Evolutionary conservation across 1,284 basidiomycete genomes (phyloP).

Genomic region (Apiotrichum domesticum): DNA sequence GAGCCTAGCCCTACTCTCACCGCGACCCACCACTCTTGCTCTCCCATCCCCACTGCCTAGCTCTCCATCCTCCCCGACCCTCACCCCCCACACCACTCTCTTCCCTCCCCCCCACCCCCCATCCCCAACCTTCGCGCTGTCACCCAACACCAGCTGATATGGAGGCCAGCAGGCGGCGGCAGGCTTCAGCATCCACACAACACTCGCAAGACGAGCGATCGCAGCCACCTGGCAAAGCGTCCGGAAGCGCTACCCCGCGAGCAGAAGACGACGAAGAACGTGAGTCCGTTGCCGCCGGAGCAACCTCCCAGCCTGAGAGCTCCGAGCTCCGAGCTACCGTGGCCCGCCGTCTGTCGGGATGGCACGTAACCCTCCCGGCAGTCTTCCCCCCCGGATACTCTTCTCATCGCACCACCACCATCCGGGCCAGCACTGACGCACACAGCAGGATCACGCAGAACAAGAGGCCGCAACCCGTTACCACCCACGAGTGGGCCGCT

Average conservation of each 20-base stretch:
- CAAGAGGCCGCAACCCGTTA: constrained; percentile 39
- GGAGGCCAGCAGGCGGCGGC: constrained; percentile 19
- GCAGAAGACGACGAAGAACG: constrained; percentile 21
- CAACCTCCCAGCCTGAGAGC: too few relatives aligned
- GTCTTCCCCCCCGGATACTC: background rate
- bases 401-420: too few relatives aligned
- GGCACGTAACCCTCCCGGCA: too few relatives aligned
- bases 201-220: constrained; percentile 15
- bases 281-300: constrained; percentile 5
- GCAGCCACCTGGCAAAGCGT: constrained; percentile 7
- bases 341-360: too few relatives aligned
- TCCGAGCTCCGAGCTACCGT: too few relatives aligned
- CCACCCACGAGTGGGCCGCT: constrained; percentile 41
- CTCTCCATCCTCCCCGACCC: background rate
- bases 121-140: background rate
- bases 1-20: background rate
- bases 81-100: background rate
- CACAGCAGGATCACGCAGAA: constrained; percentile 29
- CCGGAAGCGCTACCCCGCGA: constrained; percentile 19
- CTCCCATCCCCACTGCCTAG: background rate
- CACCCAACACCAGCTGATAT: constrained; percentile 10
- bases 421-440: background rate
- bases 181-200: constrained; percentile 19
- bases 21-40: background rate
- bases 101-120: background rate